Evolutionary conservation across 2,329 filamentous ascomycete species (phyloP).

Genomic region (Pseudocercospora crystallina): DNA sequence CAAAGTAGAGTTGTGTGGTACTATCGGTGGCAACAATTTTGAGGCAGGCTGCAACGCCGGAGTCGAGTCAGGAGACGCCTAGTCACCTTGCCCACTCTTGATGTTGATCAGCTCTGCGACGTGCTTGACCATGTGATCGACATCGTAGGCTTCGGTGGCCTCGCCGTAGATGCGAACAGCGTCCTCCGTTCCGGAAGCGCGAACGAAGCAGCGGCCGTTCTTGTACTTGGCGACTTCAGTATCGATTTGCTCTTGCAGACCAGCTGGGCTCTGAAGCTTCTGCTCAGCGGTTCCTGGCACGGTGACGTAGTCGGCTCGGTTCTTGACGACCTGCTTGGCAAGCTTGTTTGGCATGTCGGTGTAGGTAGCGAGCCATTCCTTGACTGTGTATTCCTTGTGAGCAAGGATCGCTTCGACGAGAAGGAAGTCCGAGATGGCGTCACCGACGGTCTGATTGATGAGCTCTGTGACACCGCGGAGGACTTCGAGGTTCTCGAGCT

Average conservation of each 20-base stretch:
- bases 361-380: constrained; percentile 91
- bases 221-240: constrained; percentile 85
- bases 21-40: no score
- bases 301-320: constrained; percentile 86
- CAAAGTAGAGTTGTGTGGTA: no score
- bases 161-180: constrained; percentile 95
- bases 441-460: constrained; percentile 97
- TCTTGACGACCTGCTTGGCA: constrained; percentile 84
- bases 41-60: no score
- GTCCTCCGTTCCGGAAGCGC: constrained; percentile 93
- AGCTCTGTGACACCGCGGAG: constrained; percentile 81
- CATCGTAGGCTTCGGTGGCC: constrained; percentile 82
- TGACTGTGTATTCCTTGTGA: constrained; percentile 84
- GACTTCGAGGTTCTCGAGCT: constrained; percentile 83
- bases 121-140: constrained; percentile 83
- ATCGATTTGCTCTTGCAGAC: constrained; percentile 84
- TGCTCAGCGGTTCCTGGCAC: constrained; percentile 78
- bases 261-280: constrained; percentile 74
- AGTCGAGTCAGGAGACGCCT: not conserved
- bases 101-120: constrained; percentile 52
- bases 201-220: constrained; percentile 83
- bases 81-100: constrained; percentile 12
- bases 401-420: constrained; percentile 94
- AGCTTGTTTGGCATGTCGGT: constrained; percentile 91
- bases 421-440: constrained; percentile 92